These are phyloP conservation scores for Epichloe gansuensis DNA, from an alignment of 2,329 filamentous ascomycete species.

Conservation along the genomic window DNA sequence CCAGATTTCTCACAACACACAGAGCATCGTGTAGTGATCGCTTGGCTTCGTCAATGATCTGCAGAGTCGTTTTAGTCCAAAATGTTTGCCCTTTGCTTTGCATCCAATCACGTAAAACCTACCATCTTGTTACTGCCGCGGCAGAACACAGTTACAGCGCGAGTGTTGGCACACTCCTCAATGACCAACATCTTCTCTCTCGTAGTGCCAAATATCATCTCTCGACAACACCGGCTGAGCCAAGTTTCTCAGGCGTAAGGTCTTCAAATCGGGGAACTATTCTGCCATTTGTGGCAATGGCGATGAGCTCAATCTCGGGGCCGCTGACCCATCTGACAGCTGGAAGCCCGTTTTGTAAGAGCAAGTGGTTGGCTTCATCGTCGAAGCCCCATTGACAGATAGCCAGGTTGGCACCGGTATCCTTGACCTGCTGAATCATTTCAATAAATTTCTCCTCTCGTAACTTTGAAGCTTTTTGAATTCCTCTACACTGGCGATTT, in stretches of 20 bases:
- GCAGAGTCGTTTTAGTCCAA: background rate
- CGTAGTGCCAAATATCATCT: conserved; percentile 95
- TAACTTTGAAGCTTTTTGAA: conserved; percentile 97
- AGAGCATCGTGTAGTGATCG: conserved; percentile 93
- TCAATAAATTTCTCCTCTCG: conserved; percentile 94
- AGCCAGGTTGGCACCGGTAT: conserved; percentile 88
- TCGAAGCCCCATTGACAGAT: conserved; percentile 99
- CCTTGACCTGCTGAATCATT: conserved; percentile 98
- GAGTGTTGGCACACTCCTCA: conserved; percentile 95
- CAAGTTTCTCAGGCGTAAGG: conserved; percentile 79
- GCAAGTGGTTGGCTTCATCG: conserved; percentile 93
- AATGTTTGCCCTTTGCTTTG: background rate
- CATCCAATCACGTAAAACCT: conserved; percentile 18
- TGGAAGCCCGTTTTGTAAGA: conserved; percentile 90
- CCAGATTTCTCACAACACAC: conserved; percentile 93
- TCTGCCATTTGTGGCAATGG: conserved; percentile 94
- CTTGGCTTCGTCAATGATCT: conserved; percentile 99
- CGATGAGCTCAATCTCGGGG: conserved; percentile 95
- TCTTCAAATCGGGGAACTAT: conserved; percentile 98
- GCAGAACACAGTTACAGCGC: conserved; percentile 92
- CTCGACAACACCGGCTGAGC: conserved; percentile 80
- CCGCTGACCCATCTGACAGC: conserved; percentile 97
- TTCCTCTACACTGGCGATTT: conserved; percentile 93
- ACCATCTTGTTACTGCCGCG: conserved; percentile 99
- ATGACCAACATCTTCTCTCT: conserved; percentile 99